Percentiles rank a stretch among this genome's conserved stretches.
Evolutionary conservation across 2,329 filamentous ascomycete species (phyloP).

Genomic region (Colletotrichum siamense): DNA sequence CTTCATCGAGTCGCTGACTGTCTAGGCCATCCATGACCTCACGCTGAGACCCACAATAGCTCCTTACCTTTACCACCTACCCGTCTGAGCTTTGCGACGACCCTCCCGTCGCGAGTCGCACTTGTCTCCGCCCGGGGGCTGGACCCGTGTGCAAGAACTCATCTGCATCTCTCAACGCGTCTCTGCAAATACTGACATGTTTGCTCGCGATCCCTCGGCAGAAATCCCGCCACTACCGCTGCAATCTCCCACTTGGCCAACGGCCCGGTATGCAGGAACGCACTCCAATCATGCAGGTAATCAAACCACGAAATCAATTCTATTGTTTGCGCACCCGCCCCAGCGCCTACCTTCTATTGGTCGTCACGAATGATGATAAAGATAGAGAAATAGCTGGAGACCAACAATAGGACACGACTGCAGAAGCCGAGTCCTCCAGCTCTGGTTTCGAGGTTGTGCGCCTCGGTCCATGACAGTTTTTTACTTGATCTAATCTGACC

Average conservation of each 20-base stretch:
- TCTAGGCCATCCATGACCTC: background rate
- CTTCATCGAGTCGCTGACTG: background rate
- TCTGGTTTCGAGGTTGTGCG: slow-evolving; percentile 53
- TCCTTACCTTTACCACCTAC: background rate
- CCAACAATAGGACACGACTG: slow-evolving; percentile 24
- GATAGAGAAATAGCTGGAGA: slow-evolving; percentile 37
- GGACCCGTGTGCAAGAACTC: slow-evolving; percentile 1
- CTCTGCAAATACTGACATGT: background rate
- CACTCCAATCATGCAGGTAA: slow-evolving; percentile 19
- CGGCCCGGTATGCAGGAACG: slow-evolving; percentile 15
- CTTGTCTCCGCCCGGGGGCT: background rate
- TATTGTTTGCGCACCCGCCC: slow-evolving; percentile 4
- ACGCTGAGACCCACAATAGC: slow-evolving; percentile 2
- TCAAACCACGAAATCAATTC: slow-evolving; percentile 4
- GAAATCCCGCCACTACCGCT: background rate
- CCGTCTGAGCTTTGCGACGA: background rate
- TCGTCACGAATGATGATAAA: slow-evolving; percentile 45
- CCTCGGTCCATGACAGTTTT: slow-evolving; percentile 47
- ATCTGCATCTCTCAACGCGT: slow-evolving; percentile 16
- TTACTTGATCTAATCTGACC: slow-evolving; percentile 73
- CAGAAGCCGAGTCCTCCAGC: slow-evolving; percentile 55
- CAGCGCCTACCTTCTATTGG: slow-evolving; percentile 1
- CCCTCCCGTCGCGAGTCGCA: background rate
- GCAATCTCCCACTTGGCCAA: background rate
- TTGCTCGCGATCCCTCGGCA: background rate